Evolutionary conservation across 2,329 filamentous ascomycete genomes (phyloP), one percentile per base, ranked within the genome.

Genomic region (Monosporascus cannonballus): DNA sequence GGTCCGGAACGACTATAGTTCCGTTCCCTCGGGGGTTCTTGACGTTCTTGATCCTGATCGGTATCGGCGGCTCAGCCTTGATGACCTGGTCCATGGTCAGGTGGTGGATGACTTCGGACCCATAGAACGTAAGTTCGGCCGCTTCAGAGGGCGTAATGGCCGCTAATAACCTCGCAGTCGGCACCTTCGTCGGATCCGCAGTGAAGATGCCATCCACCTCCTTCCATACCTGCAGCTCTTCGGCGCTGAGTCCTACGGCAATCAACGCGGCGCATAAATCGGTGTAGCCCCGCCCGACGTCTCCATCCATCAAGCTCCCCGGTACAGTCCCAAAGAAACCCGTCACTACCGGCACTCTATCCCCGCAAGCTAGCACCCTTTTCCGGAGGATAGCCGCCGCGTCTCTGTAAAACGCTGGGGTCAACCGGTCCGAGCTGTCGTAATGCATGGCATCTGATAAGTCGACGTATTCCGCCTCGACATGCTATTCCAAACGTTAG

Each of bases 81-180:
- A 94, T 91, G 59, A 87, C 85, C 72, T 97, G 94, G 73, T 97
- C 93, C 92, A 99, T 97, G 63, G 94, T 99, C 68, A 96, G 87
- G 59, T 96, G 94, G 69, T 99, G 94, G 62, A 99, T 99, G 67
- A 99, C 94, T 71, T 99, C 94, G 56, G 92, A 92, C 56, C 89
- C 89, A 68, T 93, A 94, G 66, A 93, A 94, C 2, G 94, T 97
- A 74, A 99, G 77, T 71, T 99, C 94, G 14, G 94, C 93, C 2
- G 94, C 94, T 72, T 99, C 94, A 9, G 90, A 87, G 0, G 94
- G 94, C 3, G 93, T 96, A 67, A 99, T 96, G 51, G 86, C 86
- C 11, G 86, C 75, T 45, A 99, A 80, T n/a, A 99, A 78, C 47
- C 87, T 81, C n/a, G 94, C 95, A 1, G 93, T 97, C 3, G 93